These are phyloP conservation scores for Pythium volutum DNA, from an alignment of 352 stramenopile genomes.

Conservation along the genomic window DNA sequence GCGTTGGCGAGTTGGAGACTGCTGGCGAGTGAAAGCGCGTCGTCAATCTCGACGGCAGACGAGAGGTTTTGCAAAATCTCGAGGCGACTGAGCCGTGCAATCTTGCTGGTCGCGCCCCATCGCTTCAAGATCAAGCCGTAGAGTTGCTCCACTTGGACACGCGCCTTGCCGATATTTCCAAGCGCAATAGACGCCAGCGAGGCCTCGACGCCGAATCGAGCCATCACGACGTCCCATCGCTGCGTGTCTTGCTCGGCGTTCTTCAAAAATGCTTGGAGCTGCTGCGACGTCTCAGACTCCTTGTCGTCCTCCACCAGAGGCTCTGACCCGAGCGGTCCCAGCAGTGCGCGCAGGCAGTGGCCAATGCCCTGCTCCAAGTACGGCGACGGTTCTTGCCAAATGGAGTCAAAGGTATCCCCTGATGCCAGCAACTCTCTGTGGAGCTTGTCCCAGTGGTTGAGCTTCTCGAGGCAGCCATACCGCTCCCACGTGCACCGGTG, in stretches of 20 bases:
- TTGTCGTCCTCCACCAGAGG: neutral
- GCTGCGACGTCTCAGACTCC: conserved; percentile 10
- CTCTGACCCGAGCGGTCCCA: conserved; percentile 33
- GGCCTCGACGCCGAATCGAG: conserved; percentile 49
- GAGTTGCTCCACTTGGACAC: conserved; percentile 58
- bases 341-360: conserved; percentile 42
- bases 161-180: conserved; percentile 42
- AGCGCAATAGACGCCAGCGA: conserved; percentile 43
- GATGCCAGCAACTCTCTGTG: conserved; percentile 35
- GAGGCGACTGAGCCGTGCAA: conserved; percentile 43
- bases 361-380: conserved; percentile 68
- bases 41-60: conserved; percentile 61
- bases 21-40: conserved; percentile 28
- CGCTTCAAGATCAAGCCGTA: conserved; percentile 45
- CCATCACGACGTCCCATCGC: conserved; percentile 39
- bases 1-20: neutral
- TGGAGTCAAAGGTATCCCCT: conserved; percentile 25
- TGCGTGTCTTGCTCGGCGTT: conserved; percentile 27
- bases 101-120: conserved; percentile 57
- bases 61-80: conserved; percentile 65
- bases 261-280: conserved; percentile 26
- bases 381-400: conserved; percentile 60
- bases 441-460: conserved; percentile 74
- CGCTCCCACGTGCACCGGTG: conserved; percentile 64
- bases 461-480: conserved; percentile 51